Base-by-base conservation (phyloP, 805 yeast species). In the Spathaspora gorwiae region DNA sequence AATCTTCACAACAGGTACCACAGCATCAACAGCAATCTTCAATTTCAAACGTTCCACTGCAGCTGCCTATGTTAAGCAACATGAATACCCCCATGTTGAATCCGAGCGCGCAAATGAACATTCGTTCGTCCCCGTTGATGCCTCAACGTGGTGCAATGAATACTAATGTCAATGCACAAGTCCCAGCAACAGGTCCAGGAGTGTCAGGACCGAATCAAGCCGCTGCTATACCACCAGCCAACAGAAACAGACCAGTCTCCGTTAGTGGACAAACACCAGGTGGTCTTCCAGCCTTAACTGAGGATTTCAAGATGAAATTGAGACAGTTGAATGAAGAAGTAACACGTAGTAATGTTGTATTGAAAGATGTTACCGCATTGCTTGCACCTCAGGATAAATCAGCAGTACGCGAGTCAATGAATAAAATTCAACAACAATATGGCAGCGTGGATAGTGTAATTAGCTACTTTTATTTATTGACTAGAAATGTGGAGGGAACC, bases 401-500 rank as follows among this genome's bases (percentile, higher is more conserved):
- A 35, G 69, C 70, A 41, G 84, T 84, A 24, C 69, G 78, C 37
- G 78, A 81, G 15, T 73, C 78, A 26, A 73, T 81, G 53, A 72
- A 69, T 37, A 73, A 72, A 36, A 70, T 79, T 29, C 72, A 86
- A 30, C 84, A 80, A 54, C 73, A 84, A 51, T 80, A 78, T 61
- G 74, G 81, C 33, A 76, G 83, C 50, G 84, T 85, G 13, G 95
- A 88, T 58, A 83, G 83, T 48, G 72, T 89, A 37, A 80, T 87
- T 35, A 89, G 95, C 33, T 82, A 86, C 57, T 87, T 87, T 55
- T 89, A 79, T 57, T 76, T 84, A 47, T 71, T 87, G 48, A 85
- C 95, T 1, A 81, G 83, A 54, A 86, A 85, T 60, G 76, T 74
- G 40, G 87, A 82, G 41, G 90, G 87, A 8, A 84, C 95, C 1